phyloP scores from a whole-genome alignment of 768 basidiomycete species.

The Xerocomellus intermedius region DNA sequence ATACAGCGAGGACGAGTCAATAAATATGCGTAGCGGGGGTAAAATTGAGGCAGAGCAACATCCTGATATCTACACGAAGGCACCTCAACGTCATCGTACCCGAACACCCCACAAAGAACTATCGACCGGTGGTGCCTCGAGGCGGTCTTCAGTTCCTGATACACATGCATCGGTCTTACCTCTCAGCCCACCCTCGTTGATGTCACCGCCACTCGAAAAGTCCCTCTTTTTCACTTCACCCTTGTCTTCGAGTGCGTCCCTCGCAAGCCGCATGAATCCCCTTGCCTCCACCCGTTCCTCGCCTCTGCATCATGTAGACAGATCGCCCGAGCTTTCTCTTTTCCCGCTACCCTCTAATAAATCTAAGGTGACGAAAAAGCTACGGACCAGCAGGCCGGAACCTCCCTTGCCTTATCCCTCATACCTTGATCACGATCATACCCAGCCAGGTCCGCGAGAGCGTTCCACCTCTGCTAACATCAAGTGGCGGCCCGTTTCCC shows the following conservation, averaged over 20 bases:
- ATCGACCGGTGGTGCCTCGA: neutral
- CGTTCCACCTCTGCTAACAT: neutral
- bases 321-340: constrained; percentile 14
- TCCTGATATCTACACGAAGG: constrained; percentile 17
- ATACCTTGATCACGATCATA: constrained; percentile 9
- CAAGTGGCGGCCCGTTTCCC: constrained; percentile 1
- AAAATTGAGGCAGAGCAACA: neutral
- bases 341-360: constrained; percentile 20
- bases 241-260: constrained; percentile 15
- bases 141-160: constrained; percentile 19
- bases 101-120: neutral
- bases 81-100: constrained; percentile 17
- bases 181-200: constrained; percentile 54
- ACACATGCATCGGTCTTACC: constrained; percentile 45
- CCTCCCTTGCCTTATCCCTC: constrained; percentile 25
- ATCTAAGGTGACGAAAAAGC: constrained; percentile 4
- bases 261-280: constrained; percentile 5
- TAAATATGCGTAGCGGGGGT: neutral
- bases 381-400: constrained; percentile 2
- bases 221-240: constrained; percentile 51
- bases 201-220: constrained; percentile 54
- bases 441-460: neutral
- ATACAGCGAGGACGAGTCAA: neutral
- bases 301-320: neutral
- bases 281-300: neutral